Evolutionary conservation across 257 asterid species (phyloP), one percentile per base, ranked within the genome.

Genomic region (Galeopsis tetrahit): DNA sequence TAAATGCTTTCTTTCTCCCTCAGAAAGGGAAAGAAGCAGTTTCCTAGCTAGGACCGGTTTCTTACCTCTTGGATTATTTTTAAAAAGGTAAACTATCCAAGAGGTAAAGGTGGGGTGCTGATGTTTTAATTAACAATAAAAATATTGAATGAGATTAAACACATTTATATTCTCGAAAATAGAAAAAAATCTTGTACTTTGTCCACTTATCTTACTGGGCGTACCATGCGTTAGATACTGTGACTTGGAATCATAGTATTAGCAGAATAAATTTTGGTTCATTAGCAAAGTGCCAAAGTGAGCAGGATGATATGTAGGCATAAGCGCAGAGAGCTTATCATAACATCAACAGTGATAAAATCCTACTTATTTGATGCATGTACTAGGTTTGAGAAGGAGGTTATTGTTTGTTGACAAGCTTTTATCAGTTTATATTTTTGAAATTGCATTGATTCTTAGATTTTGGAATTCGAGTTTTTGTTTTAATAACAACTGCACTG

Each of bases 181-280:
- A 43, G 43, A 6, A 28, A 31, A 66, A 34, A 48, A 35, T 49
- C 10, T 10, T 64, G 55, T 64, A 64, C 2, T 6, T 42, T 38
- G 39, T n/a, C 36, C 66, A 69, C 57, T 36, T 52, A 68, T 4
- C 49, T 71, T n/a, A 68, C 34, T 34, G 49, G 60, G 21, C 39
- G 46, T 46, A 66, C 71, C 36, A 51, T 52, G 10, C 38, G 13
- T 17, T 40, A 40, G 53, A 40, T 56, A 21, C 34, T 17, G 55
- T 39, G 55, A 69, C 39, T 10, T 69, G 73, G 53, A 46, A n/a
- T 42, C 21, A 15, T 59, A 70, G 48, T 58, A 32, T 33, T 58
- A 10, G 21, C 28, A 71, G 33, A 4, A 36, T 13, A 21, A 8
- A 6, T 32, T 43, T 71, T 33, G 28, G 32, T 43, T 44, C 36